A percentile compares a stretch with the other conserved stretches of the same genome.
Conservation (phyloP, 148 eudicot genomes). For the Vaccinium vitisidaea region DNA sequence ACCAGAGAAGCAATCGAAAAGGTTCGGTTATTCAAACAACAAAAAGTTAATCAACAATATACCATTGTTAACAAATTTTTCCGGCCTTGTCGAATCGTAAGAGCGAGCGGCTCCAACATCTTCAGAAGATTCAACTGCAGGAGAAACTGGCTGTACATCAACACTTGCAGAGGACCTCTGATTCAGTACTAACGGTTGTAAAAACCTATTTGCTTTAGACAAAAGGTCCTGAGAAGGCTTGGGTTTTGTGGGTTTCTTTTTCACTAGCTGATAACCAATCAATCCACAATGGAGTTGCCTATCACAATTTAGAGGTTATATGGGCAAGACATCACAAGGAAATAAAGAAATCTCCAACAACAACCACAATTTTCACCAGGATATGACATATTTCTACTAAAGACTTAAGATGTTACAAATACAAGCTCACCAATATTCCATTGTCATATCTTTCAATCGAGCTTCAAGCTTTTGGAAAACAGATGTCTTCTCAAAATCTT, state of each 20-base stretch:
- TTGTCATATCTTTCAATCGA: conserved; percentile 56
- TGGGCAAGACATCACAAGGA: neutral
- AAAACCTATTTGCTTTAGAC: conserved; percentile 10
- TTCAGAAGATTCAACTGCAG: neutral
- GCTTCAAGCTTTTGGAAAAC: conserved; percentile 63
- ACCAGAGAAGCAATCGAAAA: neutral
- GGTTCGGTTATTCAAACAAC: neutral
- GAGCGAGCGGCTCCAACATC: neutral
- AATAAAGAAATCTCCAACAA: neutral
- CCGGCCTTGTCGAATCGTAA: neutral
- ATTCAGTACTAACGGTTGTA: neutral
- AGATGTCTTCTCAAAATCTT: conserved; percentile 67
- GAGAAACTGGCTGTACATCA: neutral
- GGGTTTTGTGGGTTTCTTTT: conserved; percentile 22
- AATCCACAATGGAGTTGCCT: conserved; percentile 63
- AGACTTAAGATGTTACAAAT: neutral
- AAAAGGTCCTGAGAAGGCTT: conserved; percentile 16
- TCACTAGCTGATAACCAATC: conserved; percentile 45
- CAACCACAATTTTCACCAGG: neutral
- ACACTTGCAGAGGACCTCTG: conserved; percentile 5
- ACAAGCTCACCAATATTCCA: conserved; percentile 60
- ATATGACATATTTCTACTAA: neutral
- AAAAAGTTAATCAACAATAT: neutral
- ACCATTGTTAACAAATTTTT: conserved; percentile 19
- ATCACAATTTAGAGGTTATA: conserved; percentile 1